Evolutionary conservation across 148 eudicot species (phyloP).

Genomic region (Bassia scoparia): DNA sequence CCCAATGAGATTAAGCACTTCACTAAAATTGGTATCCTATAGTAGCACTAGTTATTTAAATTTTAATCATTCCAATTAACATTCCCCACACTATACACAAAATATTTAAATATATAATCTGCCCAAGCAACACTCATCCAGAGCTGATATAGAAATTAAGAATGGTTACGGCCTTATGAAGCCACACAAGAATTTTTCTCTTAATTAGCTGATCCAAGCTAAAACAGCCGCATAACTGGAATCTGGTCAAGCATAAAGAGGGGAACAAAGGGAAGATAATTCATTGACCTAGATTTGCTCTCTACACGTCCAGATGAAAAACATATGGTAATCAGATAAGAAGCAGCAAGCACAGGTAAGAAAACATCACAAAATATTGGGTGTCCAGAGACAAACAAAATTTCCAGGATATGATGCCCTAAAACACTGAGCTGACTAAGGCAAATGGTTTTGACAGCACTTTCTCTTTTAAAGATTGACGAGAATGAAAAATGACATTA

Average conservation of each 20-base stretch:
- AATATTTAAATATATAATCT: background rate
- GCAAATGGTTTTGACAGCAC: too few species aligned
- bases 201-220: background rate
- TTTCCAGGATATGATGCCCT: too few species aligned
- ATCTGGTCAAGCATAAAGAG: background rate
- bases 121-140: background rate
- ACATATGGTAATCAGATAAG: too few species aligned
- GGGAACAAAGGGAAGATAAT: background rate
- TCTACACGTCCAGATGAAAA: too few species aligned
- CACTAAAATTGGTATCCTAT: background rate
- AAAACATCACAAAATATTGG: too few species aligned
- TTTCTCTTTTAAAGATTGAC: background rate
- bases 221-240: background rate
- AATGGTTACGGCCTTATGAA: background rate
- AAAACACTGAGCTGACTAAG: too few species aligned
- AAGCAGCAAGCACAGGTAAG: too few species aligned
- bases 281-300: too few species aligned
- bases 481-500: background rate
- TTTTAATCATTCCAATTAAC: too few species aligned
- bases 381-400: too few species aligned
- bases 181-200: background rate
- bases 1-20: too few species aligned
- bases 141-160: background rate
- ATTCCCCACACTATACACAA: too few species aligned
- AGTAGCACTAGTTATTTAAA: background rate